Base-by-base conservation (phyloP, 441 rosid species). In the Pelargonium myrrhifolium region DNA sequence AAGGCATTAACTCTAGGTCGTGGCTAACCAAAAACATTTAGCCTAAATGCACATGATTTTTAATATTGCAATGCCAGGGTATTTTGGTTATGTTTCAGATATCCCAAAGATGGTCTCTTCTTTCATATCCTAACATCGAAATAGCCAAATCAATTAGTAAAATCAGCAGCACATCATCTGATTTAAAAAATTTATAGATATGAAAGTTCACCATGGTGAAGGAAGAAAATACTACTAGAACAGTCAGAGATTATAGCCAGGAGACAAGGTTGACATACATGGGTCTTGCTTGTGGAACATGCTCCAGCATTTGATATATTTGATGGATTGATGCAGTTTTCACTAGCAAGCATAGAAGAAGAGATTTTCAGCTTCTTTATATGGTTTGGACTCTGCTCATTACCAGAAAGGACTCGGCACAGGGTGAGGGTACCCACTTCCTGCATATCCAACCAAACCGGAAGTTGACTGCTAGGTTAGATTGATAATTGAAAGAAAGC, bases 371-470 rank as follows among this genome's bases (percentile, higher is more conserved):
- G 70, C 65, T 65, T 66, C 68, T 17, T 67, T 18, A 68, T 68
- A 68, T 69, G 62, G 56, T 55, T 64, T 55, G 56, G 37, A 22
- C 40, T 66, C 31, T 6, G 66, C n/a, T 28, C 73, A 60, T 55
- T 14, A 14, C 67, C 64, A 40, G 2, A 77, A 68, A 77, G 71
- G 61, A 87, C 80, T 79, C 77, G 75, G 75, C 88, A 85, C 56
- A 70, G 74, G n/a, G 65, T 49, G 61, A 70, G 74, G n/a, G 65
- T 49, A 2, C 55, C 55, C 55, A 49, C 43, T 70, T 78, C 82
- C 85, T 85, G 85, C 85, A 79, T 64, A 17, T 65, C 72, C 82
- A 76, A 67, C 68, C 75, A 78, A 66, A 76, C 67, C 37, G 31
- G 55, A 45, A 56, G 55, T 72, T 63, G 70, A 75, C 71, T 63